Evolutionary conservation across 768 basidiomycete genomes (phyloP), one percentile per base, ranked within the genome.

Genomic region (Termitomyces sp.): DNA sequence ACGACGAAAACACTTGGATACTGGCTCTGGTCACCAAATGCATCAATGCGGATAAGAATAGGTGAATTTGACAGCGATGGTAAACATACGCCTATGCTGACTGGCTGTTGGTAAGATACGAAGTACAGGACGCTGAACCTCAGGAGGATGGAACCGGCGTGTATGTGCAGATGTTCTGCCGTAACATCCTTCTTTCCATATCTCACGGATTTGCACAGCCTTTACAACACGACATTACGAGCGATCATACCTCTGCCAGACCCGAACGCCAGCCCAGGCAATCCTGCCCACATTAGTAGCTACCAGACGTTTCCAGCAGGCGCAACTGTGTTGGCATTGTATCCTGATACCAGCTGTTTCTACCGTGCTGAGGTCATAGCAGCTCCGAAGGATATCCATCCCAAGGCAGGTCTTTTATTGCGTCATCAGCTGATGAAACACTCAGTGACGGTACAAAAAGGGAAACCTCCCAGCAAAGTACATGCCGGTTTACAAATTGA

Each of bases 291-390:
- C 70, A 73, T 83, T 40, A 81, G 75, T 61, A 76, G 82, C 3
- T 90, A 90, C 65, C 87, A 82, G 44, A 84, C 85, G 59, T 93
- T 90, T 65, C 71, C 79, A 22, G 71, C 79, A 0, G 84, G 89
- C 3, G 83, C 86, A 21, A 87, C 78, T 0, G 91, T 93, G 10
- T 81, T 93, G 80, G 91, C 89, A 1, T 73, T 93, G n/a, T 93
- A 92, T 69, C 91, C 91, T 0, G 91, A 93, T 64, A 93, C 91
- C 0, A 93, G 89, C 61, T 91, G 88, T 66, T 93, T 93, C 74
- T 93, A 93, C 64, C 86, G 88, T 26, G 91, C 91, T 7, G 87
- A 90, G 63, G 90, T 93, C 6, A 76, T 90, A 45, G 77, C 82
- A n/a, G 80, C 82, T 10, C 90, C 88, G 9, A 74, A 69, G 58